phyloP scores from a whole-genome alignment of 2,329 filamentous ascomycete genomes.

The Cytospora schulzeri region DNA sequence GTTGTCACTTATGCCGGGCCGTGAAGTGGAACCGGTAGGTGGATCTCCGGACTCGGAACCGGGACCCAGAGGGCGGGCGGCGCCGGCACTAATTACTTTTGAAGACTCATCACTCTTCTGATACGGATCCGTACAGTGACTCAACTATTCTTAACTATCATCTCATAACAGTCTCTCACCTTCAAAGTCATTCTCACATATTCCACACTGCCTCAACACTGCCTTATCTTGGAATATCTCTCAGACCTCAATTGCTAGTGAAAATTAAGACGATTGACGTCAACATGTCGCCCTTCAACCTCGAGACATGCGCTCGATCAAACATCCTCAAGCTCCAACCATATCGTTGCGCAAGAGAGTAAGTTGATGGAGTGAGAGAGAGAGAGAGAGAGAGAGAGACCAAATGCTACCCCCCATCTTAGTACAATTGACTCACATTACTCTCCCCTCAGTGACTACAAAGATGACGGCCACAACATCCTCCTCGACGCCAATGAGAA shows the following conservation, averaged over 20 bases:
- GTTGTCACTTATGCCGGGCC: constrained; percentile 3
- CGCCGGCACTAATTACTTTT: constrained; percentile 9
- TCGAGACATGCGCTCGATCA: constrained; percentile 72
- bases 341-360: constrained; percentile 83
- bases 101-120: constrained; percentile 1
- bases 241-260: background rate
- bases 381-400: constrained; percentile 17
- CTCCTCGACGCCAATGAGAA: constrained; percentile 98
- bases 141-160: constrained; percentile 22
- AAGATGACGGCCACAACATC: constrained; percentile 94
- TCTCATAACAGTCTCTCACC: background rate
- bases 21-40: constrained; percentile 8
- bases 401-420: background rate
- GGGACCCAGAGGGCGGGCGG: constrained; percentile 3
- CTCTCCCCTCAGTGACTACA: constrained; percentile 75
- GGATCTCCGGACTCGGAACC: constrained; percentile 27
- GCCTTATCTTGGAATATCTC: background rate
- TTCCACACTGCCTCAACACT: background rate
- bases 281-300: constrained; percentile 66
- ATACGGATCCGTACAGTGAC: constrained; percentile 3
- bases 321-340: constrained; percentile 78
- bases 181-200: background rate
- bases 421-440: constrained; percentile 2
- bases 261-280: background rate
- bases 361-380: constrained; percentile 39